phyloP scores from a whole-genome alignment of 2,329 filamentous ascomycete species.

The Exophiala calicioides region DNA sequence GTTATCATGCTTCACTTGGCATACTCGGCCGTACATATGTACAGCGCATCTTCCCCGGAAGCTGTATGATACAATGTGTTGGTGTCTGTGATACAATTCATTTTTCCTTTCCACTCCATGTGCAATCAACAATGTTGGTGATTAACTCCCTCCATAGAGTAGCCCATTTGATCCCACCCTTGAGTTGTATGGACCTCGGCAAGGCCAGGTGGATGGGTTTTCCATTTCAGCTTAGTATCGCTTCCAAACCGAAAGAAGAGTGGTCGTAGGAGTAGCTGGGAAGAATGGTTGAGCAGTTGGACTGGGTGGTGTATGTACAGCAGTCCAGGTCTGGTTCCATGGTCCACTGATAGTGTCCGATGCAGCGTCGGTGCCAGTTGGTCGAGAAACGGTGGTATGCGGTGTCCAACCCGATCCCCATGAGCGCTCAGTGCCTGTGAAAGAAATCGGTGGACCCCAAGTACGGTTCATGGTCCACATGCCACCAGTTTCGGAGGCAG shows the following conservation, averaged over 20 bases:
- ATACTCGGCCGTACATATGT: conserved; percentile 13
- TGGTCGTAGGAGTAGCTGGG: conserved; percentile 11
- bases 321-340: conserved; percentile 4
- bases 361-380: conserved; percentile 9
- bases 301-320: conserved; percentile 12
- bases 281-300: conserved; percentile 16
- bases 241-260: conserved; percentile 16
- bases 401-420: too few species aligned
- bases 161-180: conserved; percentile 1
- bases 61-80: conserved; percentile 21
- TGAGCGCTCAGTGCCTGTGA: too few species aligned
- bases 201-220: too few species aligned
- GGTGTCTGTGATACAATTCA: conserved; percentile 10
- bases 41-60: conserved; percentile 15
- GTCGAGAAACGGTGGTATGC: conserved; percentile 1
- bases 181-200: background rate
- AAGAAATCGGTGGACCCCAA: too few species aligned
- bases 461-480: too few species aligned
- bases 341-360: conserved; percentile 3
- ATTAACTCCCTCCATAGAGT: background rate
- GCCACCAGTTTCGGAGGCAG: too few species aligned
- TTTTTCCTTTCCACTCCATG: conserved; percentile 4
- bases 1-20: conserved; percentile 15
- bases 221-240: conserved; percentile 11
- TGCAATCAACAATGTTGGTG: conserved; percentile 1